A percentile compares a stretch with the other conserved stretches of the same genome.
Conservation (phyloP, 2,329 filamentous ascomycete genomes). For the Neopestalotiopsis rosae region DNA sequence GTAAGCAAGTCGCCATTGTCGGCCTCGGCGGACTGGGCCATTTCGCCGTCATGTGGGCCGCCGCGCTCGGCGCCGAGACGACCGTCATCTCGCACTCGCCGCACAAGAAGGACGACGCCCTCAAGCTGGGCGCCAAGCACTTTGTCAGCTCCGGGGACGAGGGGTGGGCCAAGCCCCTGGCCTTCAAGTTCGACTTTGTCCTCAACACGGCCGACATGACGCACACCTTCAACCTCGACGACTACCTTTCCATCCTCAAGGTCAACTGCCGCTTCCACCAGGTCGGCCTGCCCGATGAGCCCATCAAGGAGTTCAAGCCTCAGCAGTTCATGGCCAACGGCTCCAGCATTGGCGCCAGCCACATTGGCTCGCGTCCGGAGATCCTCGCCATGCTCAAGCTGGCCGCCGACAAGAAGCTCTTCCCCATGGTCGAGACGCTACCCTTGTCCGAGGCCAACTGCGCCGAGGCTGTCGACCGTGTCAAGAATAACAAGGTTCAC, state of each 20-base stretch:
- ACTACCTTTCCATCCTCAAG: constrained; percentile 56
- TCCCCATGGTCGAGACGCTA: constrained; percentile 59
- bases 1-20: constrained; percentile 73
- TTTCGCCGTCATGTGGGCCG: constrained; percentile 73
- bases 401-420: constrained; percentile 59
- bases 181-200: constrained; percentile 55
- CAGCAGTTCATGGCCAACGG: constrained; percentile 47
- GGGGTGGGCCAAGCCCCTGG: constrained; percentile 62
- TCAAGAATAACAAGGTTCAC: constrained; percentile 73
- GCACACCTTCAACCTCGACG: constrained; percentile 58
- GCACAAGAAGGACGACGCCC: constrained; percentile 63
- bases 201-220: constrained; percentile 56
- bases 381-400: constrained; percentile 63
- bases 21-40: constrained; percentile 78
- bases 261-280: constrained; percentile 62
- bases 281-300: constrained; percentile 60
- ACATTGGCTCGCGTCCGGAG: constrained; percentile 66
- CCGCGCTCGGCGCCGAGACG: constrained; percentile 71
- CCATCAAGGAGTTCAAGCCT: constrained; percentile 48
- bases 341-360: constrained; percentile 50
- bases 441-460: constrained; percentile 70
- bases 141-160: constrained; percentile 54
- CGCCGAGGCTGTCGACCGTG: constrained; percentile 71
- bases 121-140: constrained; percentile 66
- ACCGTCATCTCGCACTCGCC: constrained; percentile 68